Evolutionary conservation across 2,329 filamentous ascomycete species (phyloP).

Genomic region (Exophiala spinifera): DNA sequence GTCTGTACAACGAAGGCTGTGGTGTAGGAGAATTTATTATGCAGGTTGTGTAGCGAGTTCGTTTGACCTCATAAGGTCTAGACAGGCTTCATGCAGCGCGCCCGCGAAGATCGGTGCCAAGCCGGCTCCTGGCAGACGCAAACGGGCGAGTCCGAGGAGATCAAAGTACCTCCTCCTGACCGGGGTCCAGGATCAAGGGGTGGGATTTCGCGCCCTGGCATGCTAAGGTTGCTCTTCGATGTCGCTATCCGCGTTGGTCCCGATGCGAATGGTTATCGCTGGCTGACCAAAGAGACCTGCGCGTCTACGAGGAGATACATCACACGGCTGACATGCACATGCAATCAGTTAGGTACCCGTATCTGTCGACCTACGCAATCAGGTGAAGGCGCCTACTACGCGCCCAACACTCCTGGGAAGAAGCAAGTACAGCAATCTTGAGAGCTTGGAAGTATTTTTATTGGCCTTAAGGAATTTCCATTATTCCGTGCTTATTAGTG

Average conservation of each 20-base stretch:
- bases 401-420: neutral
- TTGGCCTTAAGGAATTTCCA: neutral
- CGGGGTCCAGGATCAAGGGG: constrained; percentile 4
- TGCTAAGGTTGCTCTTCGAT: neutral
- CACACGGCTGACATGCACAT: too few relatives aligned
- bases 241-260: neutral
- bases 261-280: neutral
- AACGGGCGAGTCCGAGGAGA: neutral
- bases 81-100: constrained; percentile 4
- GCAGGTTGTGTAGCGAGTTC: constrained; percentile 15
- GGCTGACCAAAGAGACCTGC: neutral
- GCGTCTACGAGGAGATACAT: neutral
- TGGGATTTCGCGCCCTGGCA: neutral
- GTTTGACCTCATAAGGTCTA: constrained; percentile 6
- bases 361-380: too few relatives aligned
- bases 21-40: constrained; percentile 1
- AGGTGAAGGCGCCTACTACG: neutral
- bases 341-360: too few relatives aligned
- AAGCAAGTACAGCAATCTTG: neutral
- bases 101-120: constrained; percentile 15
- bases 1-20: constrained; percentile 5
- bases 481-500: too few relatives aligned
- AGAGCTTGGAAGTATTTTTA: neutral
- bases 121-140: constrained; percentile 11
- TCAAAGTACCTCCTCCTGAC: constrained; percentile 1